Conservation (phyloP, 768 basidiomycete genomes). For the Tricholoma hemisulphureum region DNA sequence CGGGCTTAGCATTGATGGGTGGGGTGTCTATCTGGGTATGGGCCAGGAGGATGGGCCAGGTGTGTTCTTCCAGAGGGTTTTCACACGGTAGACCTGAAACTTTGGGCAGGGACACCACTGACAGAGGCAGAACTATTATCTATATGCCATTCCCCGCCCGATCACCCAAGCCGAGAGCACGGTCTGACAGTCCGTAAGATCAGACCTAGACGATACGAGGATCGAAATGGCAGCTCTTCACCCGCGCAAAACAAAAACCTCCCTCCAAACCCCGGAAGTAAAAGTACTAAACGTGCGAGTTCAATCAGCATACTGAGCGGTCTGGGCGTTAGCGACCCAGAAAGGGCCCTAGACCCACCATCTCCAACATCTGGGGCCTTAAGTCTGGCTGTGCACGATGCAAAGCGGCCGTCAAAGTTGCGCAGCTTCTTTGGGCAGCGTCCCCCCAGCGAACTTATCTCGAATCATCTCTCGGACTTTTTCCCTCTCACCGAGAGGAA, state of each 20-base stretch:
- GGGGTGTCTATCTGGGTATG: constrained; percentile 78
- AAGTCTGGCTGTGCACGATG: constrained; percentile 37
- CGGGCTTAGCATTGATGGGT: constrained; percentile 81
- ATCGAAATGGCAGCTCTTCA: constrained; percentile 38
- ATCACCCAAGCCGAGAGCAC: constrained; percentile 76
- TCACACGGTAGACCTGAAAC: constrained; percentile 2
- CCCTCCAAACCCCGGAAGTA: constrained; percentile 27
- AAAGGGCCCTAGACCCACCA: constrained; percentile 60
- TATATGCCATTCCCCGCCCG: constrained; percentile 79
- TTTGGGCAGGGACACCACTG: constrained; percentile 60
- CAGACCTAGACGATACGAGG: constrained; percentile 41
- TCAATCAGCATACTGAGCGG: constrained; percentile 93
- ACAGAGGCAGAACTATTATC: constrained; percentile 78
- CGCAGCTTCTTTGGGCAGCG: constrained; percentile 98
- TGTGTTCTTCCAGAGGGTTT: constrained; percentile 19
- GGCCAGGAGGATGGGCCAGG: constrained; percentile 52
- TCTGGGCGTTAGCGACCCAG: constrained; percentile 82
- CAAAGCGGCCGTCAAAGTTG: constrained; percentile 64
- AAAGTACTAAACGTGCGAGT: constrained; percentile 86
- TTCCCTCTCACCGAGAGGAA: constrained; percentile 95
- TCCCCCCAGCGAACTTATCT: constrained; percentile 95
- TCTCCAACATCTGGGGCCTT: constrained; percentile 43
- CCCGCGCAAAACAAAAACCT: constrained; percentile 27
- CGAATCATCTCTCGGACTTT: constrained; percentile 89
- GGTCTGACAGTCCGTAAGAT: constrained; percentile 73